Evolutionary conservation across 495 filamentous ascomycete species (phyloP).

Genomic region (Hypoxylon trugodes): DNA sequence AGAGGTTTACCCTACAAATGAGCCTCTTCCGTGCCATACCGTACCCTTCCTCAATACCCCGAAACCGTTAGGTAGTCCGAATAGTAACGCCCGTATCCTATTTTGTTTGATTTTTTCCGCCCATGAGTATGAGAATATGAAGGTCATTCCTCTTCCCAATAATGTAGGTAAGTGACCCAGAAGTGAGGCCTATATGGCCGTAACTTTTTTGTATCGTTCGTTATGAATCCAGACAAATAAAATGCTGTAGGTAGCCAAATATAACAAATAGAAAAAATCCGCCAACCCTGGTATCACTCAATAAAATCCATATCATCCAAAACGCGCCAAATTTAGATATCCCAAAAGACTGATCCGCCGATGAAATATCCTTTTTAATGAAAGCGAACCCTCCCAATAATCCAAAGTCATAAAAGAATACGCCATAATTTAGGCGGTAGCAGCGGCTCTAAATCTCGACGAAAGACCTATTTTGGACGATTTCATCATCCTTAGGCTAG

Average conservation of each 20-base stretch:
- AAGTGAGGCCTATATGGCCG: not conserved
- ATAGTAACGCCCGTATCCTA: not conserved
- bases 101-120: not conserved
- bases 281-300: constrained; percentile 6
- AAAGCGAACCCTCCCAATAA: not conserved
- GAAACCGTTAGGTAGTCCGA: not conserved
- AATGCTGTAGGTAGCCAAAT: not conserved
- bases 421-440: not conserved
- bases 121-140: no score
- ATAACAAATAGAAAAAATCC: not conserved
- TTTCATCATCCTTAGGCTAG: constrained; percentile 19
- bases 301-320: not conserved
- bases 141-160: not conserved
- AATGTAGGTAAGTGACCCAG: not conserved
- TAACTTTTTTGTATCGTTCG: not conserved
- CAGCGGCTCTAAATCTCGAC: constrained; percentile 19
- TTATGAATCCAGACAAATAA: not conserved
- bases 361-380: not conserved
- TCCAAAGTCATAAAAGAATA: not conserved
- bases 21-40: not conserved
- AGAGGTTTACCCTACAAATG: not conserved
- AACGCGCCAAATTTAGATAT: not conserved
- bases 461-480: constrained; percentile 17
- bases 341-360: not conserved
- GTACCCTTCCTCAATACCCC: not conserved